Evolutionary conservation across 2,329 filamentous ascomycete genomes (phyloP).

Genomic region (Whalleya microplaca): DNA sequence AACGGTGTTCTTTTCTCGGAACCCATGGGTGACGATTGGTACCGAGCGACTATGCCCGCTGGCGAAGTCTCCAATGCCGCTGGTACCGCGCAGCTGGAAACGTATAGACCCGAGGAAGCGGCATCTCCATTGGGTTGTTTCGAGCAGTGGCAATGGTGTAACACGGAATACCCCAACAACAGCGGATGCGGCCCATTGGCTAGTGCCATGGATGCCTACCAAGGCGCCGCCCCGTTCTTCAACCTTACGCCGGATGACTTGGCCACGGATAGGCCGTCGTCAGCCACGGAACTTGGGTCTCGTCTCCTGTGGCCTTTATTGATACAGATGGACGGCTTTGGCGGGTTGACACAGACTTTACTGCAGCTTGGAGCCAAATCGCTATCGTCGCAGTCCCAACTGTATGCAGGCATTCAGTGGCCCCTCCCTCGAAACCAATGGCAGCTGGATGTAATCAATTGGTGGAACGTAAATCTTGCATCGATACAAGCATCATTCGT

Average conservation of each 20-base stretch:
- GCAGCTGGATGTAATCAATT: slow-evolving; percentile 4
- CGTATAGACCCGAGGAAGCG: slow-evolving; percentile 4
- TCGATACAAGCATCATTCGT: not conserved
- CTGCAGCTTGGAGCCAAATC: not conserved
- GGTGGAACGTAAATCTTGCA: not conserved
- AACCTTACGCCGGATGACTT: no score
- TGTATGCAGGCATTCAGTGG: not conserved
- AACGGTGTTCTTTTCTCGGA: slow-evolving; percentile 2
- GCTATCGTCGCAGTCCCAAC: not conserved
- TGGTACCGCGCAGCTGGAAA: not conserved
- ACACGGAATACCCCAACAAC: not conserved
- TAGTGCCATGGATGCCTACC: not conserved
- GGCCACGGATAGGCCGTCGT: no score
- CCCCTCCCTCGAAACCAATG: slow-evolving; percentile 1
- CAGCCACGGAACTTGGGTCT: no score
- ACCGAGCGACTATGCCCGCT: not conserved
- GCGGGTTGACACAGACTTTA: no score
- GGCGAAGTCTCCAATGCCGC: not conserved
- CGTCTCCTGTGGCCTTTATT: no score
- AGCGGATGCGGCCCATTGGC: slow-evolving; percentile 15
- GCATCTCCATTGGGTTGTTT: slow-evolving; percentile 15
- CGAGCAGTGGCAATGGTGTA: slow-evolving; percentile 17
- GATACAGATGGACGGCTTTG: no score
- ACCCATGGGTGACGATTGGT: slow-evolving; percentile 10
- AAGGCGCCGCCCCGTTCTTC: no score